A percentile compares a stretch with the other conserved stretches of the same genome.
These are phyloP conservation scores for Cladosporium sp. DNA, from an alignment of 2,329 filamentous ascomycete genomes.

Conservation along the genomic window DNA sequence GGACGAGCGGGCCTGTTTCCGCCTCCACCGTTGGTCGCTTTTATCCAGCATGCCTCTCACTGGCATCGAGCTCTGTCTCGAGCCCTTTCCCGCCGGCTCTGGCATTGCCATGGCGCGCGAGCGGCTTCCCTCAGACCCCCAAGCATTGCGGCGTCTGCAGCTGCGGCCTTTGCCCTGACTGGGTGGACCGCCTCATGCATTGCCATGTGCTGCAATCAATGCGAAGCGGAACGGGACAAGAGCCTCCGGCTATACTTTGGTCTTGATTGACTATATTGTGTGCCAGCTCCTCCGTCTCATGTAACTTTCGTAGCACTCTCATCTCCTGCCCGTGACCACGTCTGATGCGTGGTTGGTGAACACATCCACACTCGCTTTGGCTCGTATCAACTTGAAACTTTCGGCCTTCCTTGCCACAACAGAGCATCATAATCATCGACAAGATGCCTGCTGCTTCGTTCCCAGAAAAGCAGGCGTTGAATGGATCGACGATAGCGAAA, in stretches of 20 bases:
- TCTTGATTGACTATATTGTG: conserved; percentile 5
- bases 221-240: conserved; percentile 12
- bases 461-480: conserved; percentile 1
- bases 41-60: conserved; percentile 1
- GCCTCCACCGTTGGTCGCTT: neutral
- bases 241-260: conserved; percentile 13
- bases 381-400: neutral
- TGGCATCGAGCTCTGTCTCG: neutral
- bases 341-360: neutral
- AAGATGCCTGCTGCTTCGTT: conserved; percentile 7
- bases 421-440: neutral
- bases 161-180: conserved; percentile 9
- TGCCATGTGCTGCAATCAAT: conserved; percentile 8
- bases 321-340: neutral
- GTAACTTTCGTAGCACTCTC: neutral
- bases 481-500: conserved; percentile 8
- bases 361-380: conserved; percentile 1
- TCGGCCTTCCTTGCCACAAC: neutral
- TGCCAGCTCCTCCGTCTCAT: neutral
- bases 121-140: neutral
- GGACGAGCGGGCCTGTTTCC: neutral
- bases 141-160: conserved; percentile 12
- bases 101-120: conserved; percentile 1
- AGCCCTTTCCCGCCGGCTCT: conserved; percentile 5
- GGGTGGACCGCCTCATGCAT: conserved; percentile 6